These are phyloP conservation scores for Linderniella brevidens DNA, from an alignment of 257 asterid species.

Conservation along the genomic window DNA sequence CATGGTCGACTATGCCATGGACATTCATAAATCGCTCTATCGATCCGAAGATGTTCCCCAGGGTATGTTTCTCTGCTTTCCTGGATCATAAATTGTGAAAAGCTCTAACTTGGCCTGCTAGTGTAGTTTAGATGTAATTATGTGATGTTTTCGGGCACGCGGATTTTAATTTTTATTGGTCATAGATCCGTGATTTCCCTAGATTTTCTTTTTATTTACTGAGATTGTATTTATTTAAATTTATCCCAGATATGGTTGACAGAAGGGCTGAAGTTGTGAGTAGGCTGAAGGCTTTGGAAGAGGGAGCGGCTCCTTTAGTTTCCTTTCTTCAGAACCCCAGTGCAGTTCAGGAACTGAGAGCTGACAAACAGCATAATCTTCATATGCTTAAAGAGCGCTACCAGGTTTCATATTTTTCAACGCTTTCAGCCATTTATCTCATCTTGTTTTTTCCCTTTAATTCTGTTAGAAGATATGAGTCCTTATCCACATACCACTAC, in stretches of 20 bases:
- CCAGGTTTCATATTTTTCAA: conserved; percentile 33
- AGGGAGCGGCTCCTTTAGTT: conserved; percentile 70
- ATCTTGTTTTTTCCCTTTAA: background rate
- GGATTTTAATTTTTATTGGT: no score
- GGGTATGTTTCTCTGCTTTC: conserved; percentile 20
- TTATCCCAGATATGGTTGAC: conserved; percentile 63
- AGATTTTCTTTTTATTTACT: no score
- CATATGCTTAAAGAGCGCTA: conserved; percentile 83
- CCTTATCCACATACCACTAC: no score
- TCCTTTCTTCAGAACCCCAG: conserved; percentile 72
- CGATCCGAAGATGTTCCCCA: conserved; percentile 87
- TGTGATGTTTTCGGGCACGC: no score
- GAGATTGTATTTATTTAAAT: background rate
- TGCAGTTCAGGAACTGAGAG: conserved; percentile 78
- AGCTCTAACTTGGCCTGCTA: no score
- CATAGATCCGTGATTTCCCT: no score
- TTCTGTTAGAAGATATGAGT: no score
- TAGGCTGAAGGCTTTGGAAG: conserved; percentile 4
- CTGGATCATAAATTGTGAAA: no score
- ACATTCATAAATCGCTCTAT: conserved; percentile 76
- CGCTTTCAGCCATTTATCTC: background rate
- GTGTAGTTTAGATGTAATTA: no score
- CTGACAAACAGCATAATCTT: conserved; percentile 86
- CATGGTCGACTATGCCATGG: conserved; percentile 98
- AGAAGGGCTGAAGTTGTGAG: conserved; percentile 5